Evolutionary conservation across 345 rosid genomes (phyloP).

Genomic region (Populus nigra): DNA sequence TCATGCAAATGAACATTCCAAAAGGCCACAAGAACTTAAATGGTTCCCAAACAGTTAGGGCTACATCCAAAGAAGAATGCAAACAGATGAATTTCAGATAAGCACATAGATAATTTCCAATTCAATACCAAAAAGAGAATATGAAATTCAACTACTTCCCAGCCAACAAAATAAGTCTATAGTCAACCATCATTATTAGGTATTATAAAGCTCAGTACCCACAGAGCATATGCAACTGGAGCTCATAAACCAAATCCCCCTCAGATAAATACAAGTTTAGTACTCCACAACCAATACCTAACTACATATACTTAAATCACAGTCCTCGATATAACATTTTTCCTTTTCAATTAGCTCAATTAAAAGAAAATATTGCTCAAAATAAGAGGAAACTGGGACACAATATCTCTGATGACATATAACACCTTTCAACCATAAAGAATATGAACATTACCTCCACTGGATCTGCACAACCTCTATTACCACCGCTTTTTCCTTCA

Average conservation of each 20-base stretch:
- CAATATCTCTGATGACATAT: background rate
- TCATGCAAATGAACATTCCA: background rate
- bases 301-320: background rate
- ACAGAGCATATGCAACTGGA: background rate
- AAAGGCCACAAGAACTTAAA: background rate
- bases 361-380: background rate
- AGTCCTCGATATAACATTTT: background rate
- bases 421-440: background rate
- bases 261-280: background rate
- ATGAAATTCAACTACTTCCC: background rate
- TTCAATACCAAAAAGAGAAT: background rate
- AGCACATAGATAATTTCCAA: background rate
- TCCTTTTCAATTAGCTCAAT: background rate
- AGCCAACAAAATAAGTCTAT: background rate
- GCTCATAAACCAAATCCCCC: background rate
- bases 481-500: background rate
- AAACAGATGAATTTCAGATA: background rate
- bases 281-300: background rate
- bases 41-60: background rate
- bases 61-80: background rate
- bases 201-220: background rate
- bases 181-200: background rate
- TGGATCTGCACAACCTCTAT: background rate
- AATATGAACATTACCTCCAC: background rate
- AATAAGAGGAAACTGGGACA: background rate